Conservation (phyloP, 2,329 filamentous ascomycete species). For the Xylariaceae sp. region DNA sequence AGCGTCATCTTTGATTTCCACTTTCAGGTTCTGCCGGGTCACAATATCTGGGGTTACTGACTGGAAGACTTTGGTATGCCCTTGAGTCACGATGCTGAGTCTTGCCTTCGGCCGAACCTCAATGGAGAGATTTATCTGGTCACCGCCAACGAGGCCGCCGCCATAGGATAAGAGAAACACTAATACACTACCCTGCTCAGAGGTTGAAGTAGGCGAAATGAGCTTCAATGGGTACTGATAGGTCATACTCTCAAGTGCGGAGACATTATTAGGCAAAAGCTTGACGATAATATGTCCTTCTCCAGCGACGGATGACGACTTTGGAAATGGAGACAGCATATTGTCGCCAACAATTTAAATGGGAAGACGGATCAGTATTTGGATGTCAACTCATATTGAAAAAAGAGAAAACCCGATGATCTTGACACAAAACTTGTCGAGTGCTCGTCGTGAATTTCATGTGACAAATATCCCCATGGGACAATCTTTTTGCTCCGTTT, state of each 20-base stretch:
- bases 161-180: slow-evolving; percentile 94
- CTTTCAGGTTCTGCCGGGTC: slow-evolving; percentile 60
- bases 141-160: slow-evolving; percentile 87
- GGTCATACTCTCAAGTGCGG: slow-evolving; percentile 72
- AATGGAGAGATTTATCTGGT: slow-evolving; percentile 75
- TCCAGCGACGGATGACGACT: slow-evolving; percentile 73
- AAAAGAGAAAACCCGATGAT: background rate
- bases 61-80: slow-evolving; percentile 96
- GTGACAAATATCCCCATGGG: background rate
- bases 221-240: slow-evolving; percentile 97
- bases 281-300: slow-evolving; percentile 76
- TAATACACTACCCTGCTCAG: slow-evolving; percentile 68
- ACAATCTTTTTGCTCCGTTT: too few relatives aligned
- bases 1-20: slow-evolving; percentile 52
- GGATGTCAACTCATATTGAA: slow-evolving; percentile 9
- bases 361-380: background rate
- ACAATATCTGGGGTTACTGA: slow-evolving; percentile 59
- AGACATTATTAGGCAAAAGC: slow-evolving; percentile 70
- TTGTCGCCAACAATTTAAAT: background rate
- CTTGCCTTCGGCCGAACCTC: slow-evolving; percentile 65
- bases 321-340: slow-evolving; percentile 73
- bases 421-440: slow-evolving; percentile 2
- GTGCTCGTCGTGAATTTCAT: slow-evolving; percentile 13
- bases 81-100: slow-evolving; percentile 70
- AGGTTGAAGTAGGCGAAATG: slow-evolving; percentile 74